Percentiles rank a stretch among this genome's conserved stretches.
phyloP scores from a whole-genome alignment of 768 basidiomycete genomes.

The Rickenella mellea region DNA sequence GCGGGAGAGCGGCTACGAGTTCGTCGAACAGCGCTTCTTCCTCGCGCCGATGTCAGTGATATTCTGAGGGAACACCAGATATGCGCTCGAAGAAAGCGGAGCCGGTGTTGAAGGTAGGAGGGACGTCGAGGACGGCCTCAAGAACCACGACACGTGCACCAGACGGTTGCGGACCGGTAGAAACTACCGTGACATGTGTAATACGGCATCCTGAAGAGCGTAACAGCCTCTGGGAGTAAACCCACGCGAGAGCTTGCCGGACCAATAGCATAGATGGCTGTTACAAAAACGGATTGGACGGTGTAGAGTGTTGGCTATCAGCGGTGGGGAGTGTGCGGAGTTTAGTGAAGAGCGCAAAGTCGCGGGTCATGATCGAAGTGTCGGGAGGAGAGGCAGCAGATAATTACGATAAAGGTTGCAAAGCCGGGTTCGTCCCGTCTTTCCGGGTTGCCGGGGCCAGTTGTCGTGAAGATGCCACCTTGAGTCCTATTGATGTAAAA shows the following conservation, averaged over 20 bases:
- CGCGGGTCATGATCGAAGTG: conserved; percentile 92
- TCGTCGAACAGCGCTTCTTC: conserved; percentile 79
- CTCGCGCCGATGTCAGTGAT: conserved; percentile 52
- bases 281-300: conserved; percentile 82
- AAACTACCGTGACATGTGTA: conserved; percentile 77
- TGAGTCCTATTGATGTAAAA: too few species aligned
- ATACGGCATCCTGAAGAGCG: conserved; percentile 83
- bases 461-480: too few species aligned
- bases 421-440: conserved; percentile 97
- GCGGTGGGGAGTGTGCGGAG: conserved; percentile 83
- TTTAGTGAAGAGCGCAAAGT: conserved; percentile 76
- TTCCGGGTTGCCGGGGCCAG: conserved; percentile 79
- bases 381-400: conserved; percentile 85
- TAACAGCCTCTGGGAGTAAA: conserved; percentile 80
- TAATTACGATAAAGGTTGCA: conserved; percentile 85
- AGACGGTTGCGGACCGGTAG: conserved; percentile 47
- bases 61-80: conserved; percentile 54
- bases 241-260: conserved; percentile 78
- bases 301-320: conserved; percentile 84
- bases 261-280: conserved; percentile 87
- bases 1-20: conserved; percentile 59
- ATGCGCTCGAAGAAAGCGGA: conserved; percentile 75
- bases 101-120: conserved; percentile 50
- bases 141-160: conserved; percentile 79
- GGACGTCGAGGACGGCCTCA: conserved; percentile 79